Conservation (phyloP, 2,329 filamentous ascomycete species). For the Aschersonia sp. region DNA sequence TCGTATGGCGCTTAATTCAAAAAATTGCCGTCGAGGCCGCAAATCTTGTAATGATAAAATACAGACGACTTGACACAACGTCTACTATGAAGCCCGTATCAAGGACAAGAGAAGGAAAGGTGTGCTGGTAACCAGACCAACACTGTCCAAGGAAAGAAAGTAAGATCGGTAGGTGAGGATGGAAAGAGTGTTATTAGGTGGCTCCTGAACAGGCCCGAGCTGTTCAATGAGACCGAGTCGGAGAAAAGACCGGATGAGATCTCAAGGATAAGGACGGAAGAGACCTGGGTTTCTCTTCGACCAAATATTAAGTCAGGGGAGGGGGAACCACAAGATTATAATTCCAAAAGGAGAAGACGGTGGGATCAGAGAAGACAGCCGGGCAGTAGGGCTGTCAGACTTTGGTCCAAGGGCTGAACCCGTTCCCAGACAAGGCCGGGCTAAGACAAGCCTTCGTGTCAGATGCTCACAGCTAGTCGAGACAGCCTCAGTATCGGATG, state of each 20-base stretch:
- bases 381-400: neutral
- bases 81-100: neutral
- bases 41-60: neutral
- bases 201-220: slow-evolving; percentile 4
- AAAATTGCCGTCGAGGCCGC: neutral
- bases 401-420: slow-evolving; percentile 2
- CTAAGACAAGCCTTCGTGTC: slow-evolving; percentile 6
- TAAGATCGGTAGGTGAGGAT: slow-evolving; percentile 30
- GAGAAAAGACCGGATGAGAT: slow-evolving; percentile 4
- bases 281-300: slow-evolving; percentile 1
- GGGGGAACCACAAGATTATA: slow-evolving; percentile 7
- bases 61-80: neutral
- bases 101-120: neutral
- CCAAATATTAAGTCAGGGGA: neutral
- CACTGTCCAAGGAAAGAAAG: slow-evolving; percentile 17
- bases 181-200: slow-evolving; percentile 22
- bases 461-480: slow-evolving; percentile 6
- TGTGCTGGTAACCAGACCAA: slow-evolving; percentile 39
- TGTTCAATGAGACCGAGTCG: slow-evolving; percentile 3
- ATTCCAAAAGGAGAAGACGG: neutral
- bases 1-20: neutral
- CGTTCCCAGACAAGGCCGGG: slow-evolving; percentile 5
- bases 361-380: neutral
- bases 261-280: slow-evolving; percentile 6
- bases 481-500: slow-evolving; percentile 20